Evolutionary conservation across 805 yeast genomes (phyloP), one percentile per base, ranked within the genome.

Genomic region (Nakazawaea wickerhamii): DNA sequence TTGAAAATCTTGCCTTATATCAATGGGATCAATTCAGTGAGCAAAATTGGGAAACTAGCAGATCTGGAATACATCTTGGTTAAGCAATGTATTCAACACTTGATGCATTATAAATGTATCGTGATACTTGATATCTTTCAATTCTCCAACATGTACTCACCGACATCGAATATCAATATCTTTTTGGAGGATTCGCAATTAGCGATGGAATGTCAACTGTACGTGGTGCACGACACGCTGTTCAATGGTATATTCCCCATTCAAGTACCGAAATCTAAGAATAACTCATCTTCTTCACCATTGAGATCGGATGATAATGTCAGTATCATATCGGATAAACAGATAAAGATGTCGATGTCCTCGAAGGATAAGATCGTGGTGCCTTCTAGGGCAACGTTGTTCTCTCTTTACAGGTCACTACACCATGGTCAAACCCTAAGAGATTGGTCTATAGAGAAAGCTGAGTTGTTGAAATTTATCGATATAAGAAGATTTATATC

Each of bases 41-140:
- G 78, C 28, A 72, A 74, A 43, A 91, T 95, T 30, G 77, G 95
- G 15, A 77, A 78, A 40, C 61, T 89, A 40, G 87, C 96, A 1
- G 79, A 85, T 53, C 83, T 96, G 30, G 95, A 89, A 55, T 81
- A 79, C 50, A 67, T 72, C 15, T 67, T 91, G 39, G 87, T 95
- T 2, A 77, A 80, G 42, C 89, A 85, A 55, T 90, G 97, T 58
- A 80, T 95, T 28, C 95, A 86, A 60, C 97, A 93, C 63, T 67
- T 93, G 41, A 75, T 90, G 66, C 95, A 91, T 60, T 93, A 91
- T 63, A 81, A 82, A 50, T 86, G 97, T 52, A 79, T 93, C 23
- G 76, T 83, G 11, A 71, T 90, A 8, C 69, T 86, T 11, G 98
- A 91, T 57, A 77, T 93, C 13, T 91, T 93, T 59, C 97, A 90